Evolutionary conservation across 1,284 basidiomycete genomes (phyloP).

Genomic region (Ganoderma lucidum): DNA sequence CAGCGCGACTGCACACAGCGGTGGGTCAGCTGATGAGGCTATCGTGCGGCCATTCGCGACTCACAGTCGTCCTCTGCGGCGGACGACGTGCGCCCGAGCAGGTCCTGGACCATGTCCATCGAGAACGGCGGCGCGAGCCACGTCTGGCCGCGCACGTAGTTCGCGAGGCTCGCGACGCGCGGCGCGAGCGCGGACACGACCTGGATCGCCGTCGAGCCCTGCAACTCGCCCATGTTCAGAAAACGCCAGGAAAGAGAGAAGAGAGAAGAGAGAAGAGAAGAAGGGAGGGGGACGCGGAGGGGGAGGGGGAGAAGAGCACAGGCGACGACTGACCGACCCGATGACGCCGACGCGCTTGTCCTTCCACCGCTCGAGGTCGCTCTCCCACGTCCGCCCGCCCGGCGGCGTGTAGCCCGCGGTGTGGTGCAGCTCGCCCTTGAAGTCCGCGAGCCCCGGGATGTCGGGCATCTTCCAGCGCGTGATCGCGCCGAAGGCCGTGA

Average conservation of each 20-base stretch:
- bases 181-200: constrained; percentile 66
- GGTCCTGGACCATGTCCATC: constrained; percentile 46
- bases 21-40: no score
- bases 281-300: no score
- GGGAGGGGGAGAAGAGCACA: no score
- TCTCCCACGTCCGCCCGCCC: constrained; percentile 52
- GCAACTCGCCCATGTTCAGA: not conserved
- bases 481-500: constrained; percentile 56
- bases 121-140: constrained; percentile 65
- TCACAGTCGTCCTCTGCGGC: constrained; percentile 45
- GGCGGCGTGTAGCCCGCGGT: constrained; percentile 63
- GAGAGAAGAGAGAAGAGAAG: no score
- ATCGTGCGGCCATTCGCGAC: constrained; percentile 42
- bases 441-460: constrained; percentile 58
- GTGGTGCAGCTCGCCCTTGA: constrained; percentile 60
- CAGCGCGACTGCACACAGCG: constrained; percentile 48
- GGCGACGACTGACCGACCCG: constrained; percentile 7
- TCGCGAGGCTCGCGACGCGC: constrained; percentile 56
- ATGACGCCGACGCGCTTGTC: constrained; percentile 14
- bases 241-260: no score
- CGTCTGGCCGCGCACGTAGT: constrained; percentile 68
- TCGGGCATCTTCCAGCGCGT: constrained; percentile 68
- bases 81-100: constrained; percentile 47
- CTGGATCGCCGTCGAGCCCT: constrained; percentile 74
- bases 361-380: constrained; percentile 37